A percentile compares a stretch with the other conserved stretches of the same genome.
phyloP scores from a whole-genome alignment of 371 early-diverging fungal genomes.

The Mortierella sp. region DNA sequence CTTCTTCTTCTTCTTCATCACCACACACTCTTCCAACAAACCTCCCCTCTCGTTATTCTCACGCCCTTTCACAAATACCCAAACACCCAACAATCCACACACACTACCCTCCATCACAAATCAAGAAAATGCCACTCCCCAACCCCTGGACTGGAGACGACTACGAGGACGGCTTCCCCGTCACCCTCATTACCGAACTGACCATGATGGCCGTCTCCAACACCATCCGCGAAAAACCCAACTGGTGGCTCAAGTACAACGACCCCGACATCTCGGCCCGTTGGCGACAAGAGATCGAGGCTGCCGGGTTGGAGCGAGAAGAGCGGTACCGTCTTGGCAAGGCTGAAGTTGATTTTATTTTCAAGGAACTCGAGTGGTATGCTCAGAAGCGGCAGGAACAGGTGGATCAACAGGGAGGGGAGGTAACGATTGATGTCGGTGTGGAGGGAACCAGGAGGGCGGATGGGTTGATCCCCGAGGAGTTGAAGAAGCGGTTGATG shows the following conservation, averaged over 20 bases:
- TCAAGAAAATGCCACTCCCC: conserved; percentile 1
- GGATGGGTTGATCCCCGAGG: conserved; percentile 46
- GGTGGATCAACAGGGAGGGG: conserved; percentile 15
- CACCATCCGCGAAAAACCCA: conserved; percentile 61
- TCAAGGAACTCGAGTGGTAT: conserved; percentile 59
- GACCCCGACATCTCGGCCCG: conserved; percentile 41
- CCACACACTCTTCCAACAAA: not conserved
- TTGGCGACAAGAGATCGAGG: conserved; percentile 54
- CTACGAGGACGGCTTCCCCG: conserved; percentile 21
- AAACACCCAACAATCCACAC: not conserved
- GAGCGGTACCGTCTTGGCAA: not conserved
- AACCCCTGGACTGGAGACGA: conserved; percentile 25
- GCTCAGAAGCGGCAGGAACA: conserved; percentile 42
- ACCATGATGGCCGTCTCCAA: conserved; percentile 24
- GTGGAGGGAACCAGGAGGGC: conserved; percentile 61
- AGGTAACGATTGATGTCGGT: conserved; percentile 26
- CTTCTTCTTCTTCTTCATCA: not conserved
- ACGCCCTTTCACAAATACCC: not conserved
- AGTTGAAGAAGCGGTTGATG: conserved; percentile 33
- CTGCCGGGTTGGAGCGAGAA: not conserved
- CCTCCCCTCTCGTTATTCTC: not conserved
- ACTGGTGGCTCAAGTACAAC: conserved; percentile 59
- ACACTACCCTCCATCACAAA: not conserved
- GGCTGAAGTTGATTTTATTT: conserved; percentile 30
- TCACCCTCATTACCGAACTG: conserved; percentile 16